Evolutionary conservation across 2,329 filamentous ascomycete genomes (phyloP), one percentile per base, ranked within the genome.

Genomic region (Aspergillus sp.): DNA sequence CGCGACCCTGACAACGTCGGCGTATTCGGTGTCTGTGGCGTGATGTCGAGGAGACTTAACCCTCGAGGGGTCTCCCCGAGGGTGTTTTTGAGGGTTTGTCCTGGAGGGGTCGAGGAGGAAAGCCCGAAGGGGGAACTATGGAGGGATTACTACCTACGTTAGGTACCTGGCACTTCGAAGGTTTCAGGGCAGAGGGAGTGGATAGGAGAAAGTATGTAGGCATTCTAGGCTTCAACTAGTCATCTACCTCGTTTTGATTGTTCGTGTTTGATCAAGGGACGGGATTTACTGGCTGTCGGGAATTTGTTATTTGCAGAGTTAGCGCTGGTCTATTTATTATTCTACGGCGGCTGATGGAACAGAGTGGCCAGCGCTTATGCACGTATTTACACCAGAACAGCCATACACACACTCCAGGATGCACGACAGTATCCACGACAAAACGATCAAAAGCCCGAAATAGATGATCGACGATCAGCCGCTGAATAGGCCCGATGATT

Each of bases 21-120:
- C 59, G n/a, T 72, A 68, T 59, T 66, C 65, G 22, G 64, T 62
- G 9, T 56, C 53, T 26, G 58, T 68, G 48, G 60, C 53, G 17
- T 68, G 62, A 64, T 49, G 19, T 17, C 35, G 14, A 22, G 22
- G 22, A 22, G 22, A 22, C 7, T 22, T 22, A 22, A 22, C 22
- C 22, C 22, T 22, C 22, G 22, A 22, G 22, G 22, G 22, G 22
- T 22, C 7, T 5, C 4, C 14, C 16, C 13, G 16, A 11, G 35
- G 35, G 33, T 8, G 33, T n/a, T 36, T n/a, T 36, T 32, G 35
- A 43, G 14, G 14, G 41, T 22, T 36, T n/a, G 26, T 30, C 26
- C 26, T 30, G 8, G 26, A 30, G 26, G 45, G 38, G 24, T 26
- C 30, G 24, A 49, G 20, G 38, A 24, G 38, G 16, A 14, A n/a